Base-by-base conservation (phyloP, 148 eudicot species). In the Agrostemma githago region DNA sequence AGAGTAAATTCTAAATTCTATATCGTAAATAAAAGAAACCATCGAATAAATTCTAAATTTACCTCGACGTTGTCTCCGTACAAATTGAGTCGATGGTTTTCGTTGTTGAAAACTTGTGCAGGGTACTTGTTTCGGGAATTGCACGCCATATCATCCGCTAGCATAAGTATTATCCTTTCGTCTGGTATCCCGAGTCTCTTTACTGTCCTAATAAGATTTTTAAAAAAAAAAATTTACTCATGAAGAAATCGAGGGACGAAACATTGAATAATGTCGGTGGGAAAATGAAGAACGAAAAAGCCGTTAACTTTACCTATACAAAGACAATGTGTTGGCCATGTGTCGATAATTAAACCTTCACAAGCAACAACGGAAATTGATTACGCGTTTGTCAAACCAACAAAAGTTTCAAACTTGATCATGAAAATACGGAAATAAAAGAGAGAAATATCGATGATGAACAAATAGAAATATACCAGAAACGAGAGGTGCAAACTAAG, bases 141-240 rank as follows among this genome's bases (percentile, higher is more conserved):
- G 87, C 98, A 94, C 71, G 97, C 98, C 98, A 94, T 94, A 79
- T 94, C 98, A 88, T 94, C 98, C 75, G 98, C 97, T 77, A 94
- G 75, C 98, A 94, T 94, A 74, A 94, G 93, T 76, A 94, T 92
- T 65, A 92, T 94, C 80, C 98, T 91, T 79, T 94, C 98, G 83
- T 94, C 98, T 6, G 98, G 98, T 79, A 94, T 94, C 72, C 98
- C 98, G 43, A 94, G 81, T 69, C 98, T 84, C 80, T 94, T 94
- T 57, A 94, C 98, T 8, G 98, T 94, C 87, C 98, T 94, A 79
- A 79, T 67, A 44, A 38, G n/a, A n/a, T n/a, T n/a, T n/a, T n/a
- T n/a, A n/a, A n/a, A n/a, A n/a, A n/a, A 42, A 62, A 63, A 57
- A 4, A 5, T 41, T 42, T 6, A 5, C 60, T n/a, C 9, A 26